These are phyloP conservation scores for Actinidia polygama DNA, from an alignment of 179 eudicot genomes.

Conservation along the genomic window DNA sequence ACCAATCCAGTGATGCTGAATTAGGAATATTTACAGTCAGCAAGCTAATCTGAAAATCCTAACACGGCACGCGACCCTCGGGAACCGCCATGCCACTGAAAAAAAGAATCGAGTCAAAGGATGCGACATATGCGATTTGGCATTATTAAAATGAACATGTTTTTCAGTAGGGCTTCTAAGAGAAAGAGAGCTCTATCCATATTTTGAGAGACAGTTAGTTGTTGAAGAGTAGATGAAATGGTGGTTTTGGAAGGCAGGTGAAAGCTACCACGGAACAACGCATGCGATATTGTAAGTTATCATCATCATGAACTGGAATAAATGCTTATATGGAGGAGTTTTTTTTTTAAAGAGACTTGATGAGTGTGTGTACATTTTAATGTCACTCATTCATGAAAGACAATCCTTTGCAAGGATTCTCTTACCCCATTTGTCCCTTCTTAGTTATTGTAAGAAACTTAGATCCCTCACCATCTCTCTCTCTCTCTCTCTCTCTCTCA, in stretches of 20 bases:
- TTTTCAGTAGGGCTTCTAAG: background rate
- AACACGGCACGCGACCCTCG: conserved; percentile 12
- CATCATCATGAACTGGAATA: conserved; percentile 2
- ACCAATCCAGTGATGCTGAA: background rate
- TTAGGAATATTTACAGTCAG: conserved; percentile 8
- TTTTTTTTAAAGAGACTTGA: background rate
- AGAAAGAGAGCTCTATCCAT: background rate
- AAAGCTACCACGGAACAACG: conserved; percentile 12
- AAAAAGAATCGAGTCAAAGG: conserved; percentile 10
- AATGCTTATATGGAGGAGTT: conserved; percentile 21
- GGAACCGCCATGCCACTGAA: background rate
- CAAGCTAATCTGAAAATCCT: conserved; percentile 7
- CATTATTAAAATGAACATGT: conserved; percentile 2
- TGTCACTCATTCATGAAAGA: conserved; percentile 30
- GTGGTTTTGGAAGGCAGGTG: conserved; percentile 27
- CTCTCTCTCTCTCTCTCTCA: conserved; percentile 8
- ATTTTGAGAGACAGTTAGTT: conserved; percentile 27
- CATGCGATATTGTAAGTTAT: conserved; percentile 9
- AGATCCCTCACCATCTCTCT: background rate
- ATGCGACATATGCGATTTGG: background rate
- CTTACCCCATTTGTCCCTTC: conserved; percentile 44
- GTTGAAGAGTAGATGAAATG: conserved; percentile 36
- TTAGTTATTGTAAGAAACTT: conserved; percentile 36
- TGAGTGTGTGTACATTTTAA: conserved; percentile 16
- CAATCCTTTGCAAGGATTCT: conserved; percentile 34